These are phyloP conservation scores for Rhodotorula kratochvilovae DNA, from an alignment of 768 basidiomycete species.

Conservation along the genomic window DNA sequence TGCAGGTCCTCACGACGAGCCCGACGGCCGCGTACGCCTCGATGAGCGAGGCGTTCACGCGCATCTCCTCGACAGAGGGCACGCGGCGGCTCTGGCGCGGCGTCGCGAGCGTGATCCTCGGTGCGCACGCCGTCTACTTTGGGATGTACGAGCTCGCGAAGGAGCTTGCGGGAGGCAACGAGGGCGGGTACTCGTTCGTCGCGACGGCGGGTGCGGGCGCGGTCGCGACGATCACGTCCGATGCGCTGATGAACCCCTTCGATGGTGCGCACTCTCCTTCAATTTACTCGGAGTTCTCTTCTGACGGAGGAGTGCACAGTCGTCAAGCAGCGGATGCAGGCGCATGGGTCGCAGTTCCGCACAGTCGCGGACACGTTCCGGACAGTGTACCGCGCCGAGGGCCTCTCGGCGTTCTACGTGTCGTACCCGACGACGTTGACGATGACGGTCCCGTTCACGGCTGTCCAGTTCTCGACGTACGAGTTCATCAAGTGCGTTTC, in stretches of 20 bases:
- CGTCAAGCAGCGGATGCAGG: slow-evolving; percentile 99
- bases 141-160: slow-evolving; percentile 92
- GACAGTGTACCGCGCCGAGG: slow-evolving; percentile 78
- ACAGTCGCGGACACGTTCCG: slow-evolving; percentile 80
- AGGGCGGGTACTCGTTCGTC: slow-evolving; percentile 68
- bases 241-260: slow-evolving; percentile 99
- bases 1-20: slow-evolving; percentile 91
- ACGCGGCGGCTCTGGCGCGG: slow-evolving; percentile 88
- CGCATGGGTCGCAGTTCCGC: slow-evolving; percentile 85
- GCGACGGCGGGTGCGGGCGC: slow-evolving; percentile 93
- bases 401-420: slow-evolving; percentile 86
- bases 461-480: slow-evolving; percentile 94
- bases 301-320: slow-evolving; percentile 62
- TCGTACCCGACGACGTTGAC: slow-evolving; percentile 94
- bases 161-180: slow-evolving; percentile 82
- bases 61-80: slow-evolving; percentile 92
- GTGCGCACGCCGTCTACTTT: slow-evolving; percentile 97
- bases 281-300: too few species aligned
- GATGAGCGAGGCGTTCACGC: slow-evolving; percentile 81
- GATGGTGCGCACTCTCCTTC: slow-evolving; percentile 65
- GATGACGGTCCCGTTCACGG: slow-evolving; percentile 96
- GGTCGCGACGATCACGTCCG: slow-evolving; percentile 85
- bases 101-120: slow-evolving; percentile 88
- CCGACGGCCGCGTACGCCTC: slow-evolving; percentile 81
- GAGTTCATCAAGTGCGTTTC: slow-evolving; percentile 75